Evolutionary conservation across 2,329 filamentous ascomycete species (phyloP).

Genomic region (Aureobasidium sp.): DNA sequence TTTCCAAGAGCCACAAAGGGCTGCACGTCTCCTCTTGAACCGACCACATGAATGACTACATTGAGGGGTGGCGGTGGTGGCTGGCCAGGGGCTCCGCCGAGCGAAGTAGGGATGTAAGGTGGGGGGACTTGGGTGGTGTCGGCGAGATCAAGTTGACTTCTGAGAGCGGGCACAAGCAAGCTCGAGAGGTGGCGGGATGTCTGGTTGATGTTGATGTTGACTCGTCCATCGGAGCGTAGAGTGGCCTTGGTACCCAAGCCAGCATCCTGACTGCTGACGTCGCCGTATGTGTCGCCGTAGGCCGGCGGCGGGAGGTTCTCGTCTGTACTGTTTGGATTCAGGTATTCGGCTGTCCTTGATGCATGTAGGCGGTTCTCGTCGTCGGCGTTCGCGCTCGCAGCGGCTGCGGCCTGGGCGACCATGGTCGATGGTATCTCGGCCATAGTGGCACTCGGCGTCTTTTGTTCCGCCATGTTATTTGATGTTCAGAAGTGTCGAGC

Average conservation of each 20-base stretch:
- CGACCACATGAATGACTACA: conserved; percentile 68
- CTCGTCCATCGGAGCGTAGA: conserved; percentile 59
- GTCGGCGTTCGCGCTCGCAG: conserved; percentile 13
- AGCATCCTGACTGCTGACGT: conserved; percentile 31
- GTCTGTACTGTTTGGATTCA: neutral
- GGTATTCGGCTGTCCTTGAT: neutral
- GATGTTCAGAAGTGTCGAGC: neutral
- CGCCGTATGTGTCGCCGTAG: conserved; percentile 34
- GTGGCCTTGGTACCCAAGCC: conserved; percentile 35
- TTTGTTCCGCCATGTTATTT: neutral
- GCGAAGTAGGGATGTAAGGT: conserved; percentile 64
- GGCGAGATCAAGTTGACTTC: conserved; percentile 45
- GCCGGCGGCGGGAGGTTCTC: conserved; percentile 30
- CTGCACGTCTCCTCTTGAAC: conserved; percentile 68
- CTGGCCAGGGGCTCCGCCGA: conserved; percentile 59
- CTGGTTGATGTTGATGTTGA: conserved; percentile 74
- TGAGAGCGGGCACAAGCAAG: conserved; percentile 59
- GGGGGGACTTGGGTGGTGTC: conserved; percentile 51
- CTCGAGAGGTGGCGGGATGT: conserved; percentile 59
- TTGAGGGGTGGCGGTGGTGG: conserved; percentile 50
- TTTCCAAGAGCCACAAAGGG: conserved; percentile 66
- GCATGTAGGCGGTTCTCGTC: neutral
- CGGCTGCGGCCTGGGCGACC: conserved; percentile 15
- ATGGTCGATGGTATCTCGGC: conserved; percentile 15
- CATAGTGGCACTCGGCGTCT: conserved; percentile 9